Evolutionary conservation across 2,329 filamentous ascomycete genomes (phyloP).

Genomic region (Xylaria multiplex): DNA sequence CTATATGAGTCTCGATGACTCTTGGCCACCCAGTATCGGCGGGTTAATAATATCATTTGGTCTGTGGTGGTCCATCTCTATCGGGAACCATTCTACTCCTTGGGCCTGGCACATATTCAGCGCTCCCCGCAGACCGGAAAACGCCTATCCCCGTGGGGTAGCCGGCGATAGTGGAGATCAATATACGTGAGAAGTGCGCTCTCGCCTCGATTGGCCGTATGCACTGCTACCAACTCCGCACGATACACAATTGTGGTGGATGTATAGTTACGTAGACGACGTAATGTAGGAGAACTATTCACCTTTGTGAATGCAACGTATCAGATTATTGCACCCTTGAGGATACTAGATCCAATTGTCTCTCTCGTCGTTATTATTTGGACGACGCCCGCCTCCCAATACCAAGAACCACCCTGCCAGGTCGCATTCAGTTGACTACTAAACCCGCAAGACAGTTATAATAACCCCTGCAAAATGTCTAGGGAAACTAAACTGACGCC

Average conservation of each 20-base stretch:
- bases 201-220: slow-evolving; percentile 16
- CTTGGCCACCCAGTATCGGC: background rate
- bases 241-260: background rate
- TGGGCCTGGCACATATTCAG: background rate
- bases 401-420: background rate
- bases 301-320: slow-evolving; percentile 20
- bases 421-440: background rate
- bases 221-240: slow-evolving; percentile 5
- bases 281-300: background rate
- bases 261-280: background rate
- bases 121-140: background rate
- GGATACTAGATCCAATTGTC: background rate
- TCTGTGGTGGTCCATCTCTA: background rate
- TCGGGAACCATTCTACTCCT: background rate
- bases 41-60: background rate
- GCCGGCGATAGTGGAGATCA: slow-evolving; percentile 3
- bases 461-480: slow-evolving; percentile 8
- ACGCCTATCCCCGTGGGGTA: slow-evolving; percentile 1
- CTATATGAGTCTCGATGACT: background rate
- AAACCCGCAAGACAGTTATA: background rate
- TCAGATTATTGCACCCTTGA: background rate
- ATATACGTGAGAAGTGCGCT: background rate
- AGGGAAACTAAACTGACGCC: slow-evolving; percentile 7
- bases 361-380: slow-evolving; percentile 6
- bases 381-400: background rate